Conservation (phyloP, 352 stramenopile genomes). For the Pseudoperonospora humuli region DNA sequence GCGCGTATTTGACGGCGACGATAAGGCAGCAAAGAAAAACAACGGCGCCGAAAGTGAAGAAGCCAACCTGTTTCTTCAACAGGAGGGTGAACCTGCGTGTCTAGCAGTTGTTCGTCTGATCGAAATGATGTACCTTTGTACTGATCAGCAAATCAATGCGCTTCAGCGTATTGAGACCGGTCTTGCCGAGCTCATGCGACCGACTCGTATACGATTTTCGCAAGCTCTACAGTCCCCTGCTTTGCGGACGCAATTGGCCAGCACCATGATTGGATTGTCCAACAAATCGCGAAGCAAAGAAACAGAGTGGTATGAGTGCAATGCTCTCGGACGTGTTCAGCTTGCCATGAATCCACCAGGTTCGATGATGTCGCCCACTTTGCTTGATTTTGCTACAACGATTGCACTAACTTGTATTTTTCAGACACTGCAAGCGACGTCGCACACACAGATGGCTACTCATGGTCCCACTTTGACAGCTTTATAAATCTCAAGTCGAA, state of each 20-base stretch:
- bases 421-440: conserved; percentile 32
- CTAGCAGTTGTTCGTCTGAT: conserved; percentile 57
- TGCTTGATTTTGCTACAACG: neutral
- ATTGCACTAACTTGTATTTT: conserved; percentile 2
- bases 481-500: conserved; percentile 40
- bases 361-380: conserved; percentile 11
- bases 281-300: conserved; percentile 74
- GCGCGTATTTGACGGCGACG: conserved; percentile 44
- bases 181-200: conserved; percentile 40
- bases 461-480: conserved; percentile 74
- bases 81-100: conserved; percentile 59
- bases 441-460: conserved; percentile 59
- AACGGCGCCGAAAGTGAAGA: conserved; percentile 4
- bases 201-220: conserved; percentile 50
- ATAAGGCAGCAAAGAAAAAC: conserved; percentile 25
- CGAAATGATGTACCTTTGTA: conserved; percentile 76
- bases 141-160: conserved; percentile 64
- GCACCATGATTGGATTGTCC: conserved; percentile 60
- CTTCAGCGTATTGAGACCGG: conserved; percentile 60
- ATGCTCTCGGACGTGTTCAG: conserved; percentile 51
- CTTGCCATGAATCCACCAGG: conserved; percentile 49
- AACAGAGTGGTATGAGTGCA: conserved; percentile 75
- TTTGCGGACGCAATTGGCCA: conserved; percentile 51
- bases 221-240: conserved; percentile 51
- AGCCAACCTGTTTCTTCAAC: conserved; percentile 16